Percentiles rank a stretch among this genome's conserved stretches.
phyloP scores from a whole-genome alignment of 2,329 filamentous ascomycete species.

The Apiospora rasikravindrae region DNA sequence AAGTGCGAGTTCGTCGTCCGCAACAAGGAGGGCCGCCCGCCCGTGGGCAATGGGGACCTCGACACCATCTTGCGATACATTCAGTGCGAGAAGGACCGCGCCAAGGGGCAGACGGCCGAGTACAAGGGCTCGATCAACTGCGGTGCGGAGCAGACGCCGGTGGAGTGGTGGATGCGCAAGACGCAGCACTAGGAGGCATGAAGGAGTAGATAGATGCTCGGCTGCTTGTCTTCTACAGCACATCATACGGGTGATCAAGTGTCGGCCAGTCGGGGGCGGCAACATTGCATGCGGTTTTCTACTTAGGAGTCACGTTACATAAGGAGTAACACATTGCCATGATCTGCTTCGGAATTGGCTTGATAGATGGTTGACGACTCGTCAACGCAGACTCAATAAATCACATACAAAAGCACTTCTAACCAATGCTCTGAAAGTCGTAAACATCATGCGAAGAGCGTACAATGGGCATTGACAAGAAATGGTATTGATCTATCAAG shows the following conservation, averaged over 20 bases:
- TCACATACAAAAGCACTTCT: too few species aligned
- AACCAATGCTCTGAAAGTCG: too few species aligned
- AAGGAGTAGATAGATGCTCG: background rate
- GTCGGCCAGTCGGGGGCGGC: background rate
- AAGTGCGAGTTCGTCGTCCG: background rate
- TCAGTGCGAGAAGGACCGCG: background rate
- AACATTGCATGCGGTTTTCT: background rate
- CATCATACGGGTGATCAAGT: background rate
- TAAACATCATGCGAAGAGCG: background rate
- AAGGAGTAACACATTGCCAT: background rate
- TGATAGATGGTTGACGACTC: background rate
- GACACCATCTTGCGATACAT: background rate
- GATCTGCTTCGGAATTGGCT: background rate
- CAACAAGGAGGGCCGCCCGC: background rate
- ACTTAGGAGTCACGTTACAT: background rate
- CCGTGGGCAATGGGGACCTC: background rate
- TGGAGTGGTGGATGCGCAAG: background rate
- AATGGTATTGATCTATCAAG: background rate
- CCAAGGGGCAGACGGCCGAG: background rate
- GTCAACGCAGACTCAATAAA: background rate
- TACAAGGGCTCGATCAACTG: background rate
- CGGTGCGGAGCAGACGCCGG: background rate
- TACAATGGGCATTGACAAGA: background rate
- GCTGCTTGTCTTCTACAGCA: background rate
- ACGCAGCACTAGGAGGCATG: background rate